Evolutionary conservation across 2,329 filamentous ascomycete genomes (phyloP), one percentile per base, ranked within the genome.

Genomic region (Fusarium sp.): DNA sequence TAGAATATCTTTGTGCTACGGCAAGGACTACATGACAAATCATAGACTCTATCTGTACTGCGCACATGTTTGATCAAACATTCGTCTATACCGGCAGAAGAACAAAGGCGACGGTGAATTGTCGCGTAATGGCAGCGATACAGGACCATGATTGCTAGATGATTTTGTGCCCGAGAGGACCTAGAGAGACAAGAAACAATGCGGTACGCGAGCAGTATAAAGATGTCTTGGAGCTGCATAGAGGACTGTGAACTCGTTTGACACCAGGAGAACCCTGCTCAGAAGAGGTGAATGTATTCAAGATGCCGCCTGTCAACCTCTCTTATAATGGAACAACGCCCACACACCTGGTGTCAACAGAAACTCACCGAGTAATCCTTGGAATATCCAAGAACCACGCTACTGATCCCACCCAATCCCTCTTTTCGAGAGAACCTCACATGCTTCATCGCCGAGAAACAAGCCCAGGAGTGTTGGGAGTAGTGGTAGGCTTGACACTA

Each of bases 31-130:
- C 14, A 15, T 29, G n/a, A n/a, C 17, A 41, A 25, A 25, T 6
- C 23, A 6, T 25, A 25, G 23, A 25, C 8, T 25, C 23, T 25
- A 48, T 52, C 44, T 27, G 35, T 36, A 33, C 35, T 23, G 32
- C 53, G 50, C 35, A 49, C 21, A 31, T 50, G 43, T 41, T 63
- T 60, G 43, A 35, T 29, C 43, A 62, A 58, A 51, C 47, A 49
- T 21, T 57, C 44, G 23, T 17, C 36, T 35, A n/a, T 19, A 31
- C 21, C 27, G 41, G 14, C n/a, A 43, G 31, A 39, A 14, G 17
- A 35, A 46, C 33, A 57, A 43, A 31, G 17, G 10, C 27, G 32
- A 32, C 9, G 10, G 23, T 6, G 31, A 33, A 51, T 57, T 61
- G 48, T 9, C 5, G 7, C 10, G 6, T 14, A 21, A 38, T 43